A percentile compares a stretch with the other conserved stretches of the same genome.
Conservation (phyloP, 2,329 filamentous ascomycete species). For the Hypoxylon sp. region DNA sequence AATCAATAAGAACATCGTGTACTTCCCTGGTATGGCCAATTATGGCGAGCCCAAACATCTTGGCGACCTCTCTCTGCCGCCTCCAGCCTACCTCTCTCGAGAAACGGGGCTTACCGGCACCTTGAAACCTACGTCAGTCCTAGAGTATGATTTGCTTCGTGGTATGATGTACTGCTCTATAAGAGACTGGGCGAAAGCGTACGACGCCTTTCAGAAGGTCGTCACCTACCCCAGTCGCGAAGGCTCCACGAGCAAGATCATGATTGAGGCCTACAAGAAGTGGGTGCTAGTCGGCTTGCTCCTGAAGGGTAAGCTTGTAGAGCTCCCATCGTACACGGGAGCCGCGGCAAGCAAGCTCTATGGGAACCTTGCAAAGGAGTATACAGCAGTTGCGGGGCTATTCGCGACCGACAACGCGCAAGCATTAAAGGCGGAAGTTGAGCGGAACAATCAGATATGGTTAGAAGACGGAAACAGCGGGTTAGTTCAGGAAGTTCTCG, state of each 20-base stretch:
- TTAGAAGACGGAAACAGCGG: conserved; percentile 79
- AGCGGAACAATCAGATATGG: conserved; percentile 72
- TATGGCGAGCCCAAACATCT: conserved; percentile 58
- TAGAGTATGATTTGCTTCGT: conserved; percentile 77
- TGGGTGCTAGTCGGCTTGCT: conserved; percentile 86
- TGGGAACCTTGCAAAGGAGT: conserved; percentile 74
- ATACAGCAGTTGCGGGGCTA: conserved; percentile 76
- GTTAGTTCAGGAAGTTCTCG: conserved; percentile 77
- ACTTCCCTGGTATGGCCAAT: conserved; percentile 68
- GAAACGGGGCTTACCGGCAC: conserved; percentile 70
- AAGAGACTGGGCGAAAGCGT: conserved; percentile 74
- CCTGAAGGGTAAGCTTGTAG: conserved; percentile 71
- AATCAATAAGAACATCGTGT: conserved; percentile 76
- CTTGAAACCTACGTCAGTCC: conserved; percentile 67
- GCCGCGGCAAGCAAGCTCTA: conserved; percentile 60
- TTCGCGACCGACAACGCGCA: conserved; percentile 72
- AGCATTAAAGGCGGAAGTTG: conserved; percentile 75
- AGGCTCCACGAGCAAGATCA: conserved; percentile 77
- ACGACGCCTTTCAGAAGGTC: conserved; percentile 73
- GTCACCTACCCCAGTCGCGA: conserved; percentile 77
- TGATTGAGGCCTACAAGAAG: conserved; percentile 92
- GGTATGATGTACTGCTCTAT: conserved; percentile 75
- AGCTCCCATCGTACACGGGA: conserved; percentile 70
- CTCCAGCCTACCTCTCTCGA: conserved; percentile 71
- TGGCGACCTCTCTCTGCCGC: conserved; percentile 63